These are phyloP conservation scores for Cyclostephanos invisitatus DNA, from an alignment of 108 stramenopile genomes.

Conservation along the genomic window DNA sequence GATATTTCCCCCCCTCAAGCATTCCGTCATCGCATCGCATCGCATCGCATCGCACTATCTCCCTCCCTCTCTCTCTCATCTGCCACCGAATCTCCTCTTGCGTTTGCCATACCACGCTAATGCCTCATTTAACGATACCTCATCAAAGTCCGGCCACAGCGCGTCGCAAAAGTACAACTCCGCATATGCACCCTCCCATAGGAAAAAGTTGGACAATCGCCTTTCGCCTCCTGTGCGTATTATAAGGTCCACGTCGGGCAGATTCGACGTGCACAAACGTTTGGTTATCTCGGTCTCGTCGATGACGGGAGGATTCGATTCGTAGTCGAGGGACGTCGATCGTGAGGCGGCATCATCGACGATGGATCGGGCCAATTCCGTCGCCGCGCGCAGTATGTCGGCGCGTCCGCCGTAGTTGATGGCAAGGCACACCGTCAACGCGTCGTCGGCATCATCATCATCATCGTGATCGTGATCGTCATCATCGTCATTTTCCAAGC, in stretches of 20 bases:
- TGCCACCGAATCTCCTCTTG: constrained; percentile 71
- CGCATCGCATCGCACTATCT: too few relatives aligned
- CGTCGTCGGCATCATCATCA: constrained; percentile 6
- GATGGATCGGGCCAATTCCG: constrained; percentile 52
- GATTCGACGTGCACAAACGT: constrained; percentile 48
- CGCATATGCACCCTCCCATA: constrained; percentile 86
- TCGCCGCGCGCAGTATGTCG: constrained; percentile 79
- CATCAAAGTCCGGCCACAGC: constrained; percentile 87
- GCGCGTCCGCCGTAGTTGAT: constrained; percentile 89
- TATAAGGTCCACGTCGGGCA: constrained; percentile 80
- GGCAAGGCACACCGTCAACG: constrained; percentile 80
- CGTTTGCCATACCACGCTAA: constrained; percentile 64
- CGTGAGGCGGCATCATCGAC: background rate
- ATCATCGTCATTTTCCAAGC: too few relatives aligned
- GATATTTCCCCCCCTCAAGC: too few relatives aligned
- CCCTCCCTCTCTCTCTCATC: constrained; percentile 8
- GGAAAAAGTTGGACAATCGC: constrained; percentile 86
- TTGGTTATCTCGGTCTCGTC: constrained; percentile 54
- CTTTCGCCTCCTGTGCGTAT: constrained; percentile 88
- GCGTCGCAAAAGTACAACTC: constrained; percentile 70
- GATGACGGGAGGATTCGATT: constrained; percentile 31
- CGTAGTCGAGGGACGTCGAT: constrained; percentile 7
- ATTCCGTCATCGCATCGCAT: too few relatives aligned
- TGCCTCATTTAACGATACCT: constrained; percentile 42
- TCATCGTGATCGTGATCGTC: too few relatives aligned